phyloP scores from a whole-genome alignment of 306 rosid genomes.

The Quercus aquifolioides region DNA sequence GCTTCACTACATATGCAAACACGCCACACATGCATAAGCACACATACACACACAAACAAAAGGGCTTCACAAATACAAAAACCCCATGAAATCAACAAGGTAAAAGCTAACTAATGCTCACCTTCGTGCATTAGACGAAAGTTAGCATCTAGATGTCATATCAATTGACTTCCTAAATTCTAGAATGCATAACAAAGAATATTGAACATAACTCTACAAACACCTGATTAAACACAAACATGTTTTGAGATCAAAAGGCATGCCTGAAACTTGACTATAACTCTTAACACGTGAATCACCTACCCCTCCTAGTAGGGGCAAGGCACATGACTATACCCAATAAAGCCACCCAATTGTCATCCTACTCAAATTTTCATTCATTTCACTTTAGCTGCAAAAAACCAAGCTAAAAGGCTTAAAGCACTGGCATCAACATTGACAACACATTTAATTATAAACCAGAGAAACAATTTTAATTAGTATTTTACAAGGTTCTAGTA shows the following conservation, averaged over 20 bases:
- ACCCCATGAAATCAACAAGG: not conserved
- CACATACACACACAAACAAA: not conserved
- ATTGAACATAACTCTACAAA: not conserved
- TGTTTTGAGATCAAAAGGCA: not conserved
- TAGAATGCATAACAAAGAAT: not conserved
- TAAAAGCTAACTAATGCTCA: not conserved
- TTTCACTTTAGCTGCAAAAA: not conserved
- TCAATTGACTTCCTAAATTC: not conserved
- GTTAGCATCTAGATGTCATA: not conserved
- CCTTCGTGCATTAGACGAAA: not conserved
- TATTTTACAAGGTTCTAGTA: not conserved
- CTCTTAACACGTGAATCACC: not conserved
- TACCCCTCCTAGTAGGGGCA: not conserved
- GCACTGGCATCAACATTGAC: not conserved
- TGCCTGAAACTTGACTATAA: not conserved
- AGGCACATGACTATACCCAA: not conserved
- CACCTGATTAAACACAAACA: not conserved
- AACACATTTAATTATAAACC: not conserved
- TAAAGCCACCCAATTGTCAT: not conserved
- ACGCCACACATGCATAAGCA: not conserved
- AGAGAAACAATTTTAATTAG: not conserved
- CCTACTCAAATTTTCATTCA: not conserved
- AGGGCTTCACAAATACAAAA: not conserved
- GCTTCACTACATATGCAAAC: not conserved
- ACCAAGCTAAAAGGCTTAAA: not conserved